Evolutionary conservation across 768 basidiomycete genomes (phyloP), one percentile per base, ranked within the genome.

Genomic region (Leccinum arenicola): DNA sequence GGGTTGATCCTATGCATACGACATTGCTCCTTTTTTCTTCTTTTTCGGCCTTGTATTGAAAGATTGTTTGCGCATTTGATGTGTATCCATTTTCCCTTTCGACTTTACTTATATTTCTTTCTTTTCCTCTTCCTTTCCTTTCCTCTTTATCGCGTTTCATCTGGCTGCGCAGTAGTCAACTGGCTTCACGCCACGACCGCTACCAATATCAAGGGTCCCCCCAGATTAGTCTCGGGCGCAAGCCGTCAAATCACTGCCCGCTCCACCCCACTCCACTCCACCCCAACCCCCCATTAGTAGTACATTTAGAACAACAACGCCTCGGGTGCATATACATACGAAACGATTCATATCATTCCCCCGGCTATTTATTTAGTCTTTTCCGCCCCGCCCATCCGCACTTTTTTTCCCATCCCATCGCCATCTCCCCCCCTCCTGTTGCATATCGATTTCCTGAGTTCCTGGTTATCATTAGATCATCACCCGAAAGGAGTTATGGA

Each of bases 151-250:
- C 36, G 12, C 33, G 29, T 55, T 54, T 45, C 36, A 25, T 35
- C 25, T 33, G 27, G 25, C 53, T 56, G 36, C 31, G 12, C 57
- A 49, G 31, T 38, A 49, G 31, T 38, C 33, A 27, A 11, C 19
- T 55, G 36, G 52, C 55, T 14, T 35, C 54, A 60, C 52, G 50
- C 45, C 45, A 25, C 54, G 47, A 48, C 29, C 25, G 12, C 59
- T 36, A 54, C 55, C 58, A 45, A 14, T 55, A 38, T 59, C 54
- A 60, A 54, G 56, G 47, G 21, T 40, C 19, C 25, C 47, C 53
- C 17, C 43, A 12, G 48, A 21, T 52, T 9, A 4, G 7, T 35
- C 17, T 49, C 27, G 40, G 40, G 40, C 19, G 56, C 53, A 33
- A 48, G 21, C 40, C 43, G 19, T 33, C 54, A 3, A 3, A n/a